Conservation (phyloP, 2,329 filamentous ascomycete genomes). For the Neopestalotiopsis rosae region DNA sequence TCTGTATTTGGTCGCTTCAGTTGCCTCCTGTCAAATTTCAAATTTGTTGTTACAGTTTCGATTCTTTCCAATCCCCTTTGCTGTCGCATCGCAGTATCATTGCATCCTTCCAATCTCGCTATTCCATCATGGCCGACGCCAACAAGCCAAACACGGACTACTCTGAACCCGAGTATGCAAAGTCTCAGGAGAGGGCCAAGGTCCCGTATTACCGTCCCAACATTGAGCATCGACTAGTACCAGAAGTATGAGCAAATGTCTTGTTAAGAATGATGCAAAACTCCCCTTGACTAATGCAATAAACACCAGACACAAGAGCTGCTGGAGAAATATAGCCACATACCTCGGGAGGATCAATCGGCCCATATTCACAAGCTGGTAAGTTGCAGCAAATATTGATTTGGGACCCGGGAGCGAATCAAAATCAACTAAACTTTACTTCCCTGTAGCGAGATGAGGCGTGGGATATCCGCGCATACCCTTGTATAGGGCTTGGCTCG, state of each 20-base stretch:
- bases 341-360: neutral
- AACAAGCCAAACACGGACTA: neutral
- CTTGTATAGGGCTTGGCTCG: slow-evolving; percentile 20
- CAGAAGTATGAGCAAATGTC: neutral
- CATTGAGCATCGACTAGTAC: neutral
- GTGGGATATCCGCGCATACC: slow-evolving; percentile 25
- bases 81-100: too few relatives aligned
- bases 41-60: too few relatives aligned
- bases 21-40: too few relatives aligned
- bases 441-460: slow-evolving; percentile 17
- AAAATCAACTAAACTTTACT: neutral
- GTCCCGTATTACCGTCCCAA: neutral
- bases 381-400: neutral
- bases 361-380: neutral
- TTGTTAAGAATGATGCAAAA: neutral
- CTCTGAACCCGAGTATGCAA: neutral
- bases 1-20: too few relatives aligned
- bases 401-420: neutral
- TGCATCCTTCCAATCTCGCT: too few relatives aligned
- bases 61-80: too few relatives aligned
- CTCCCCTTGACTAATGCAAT: neutral
- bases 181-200: neutral
- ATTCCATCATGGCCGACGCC: neutral
- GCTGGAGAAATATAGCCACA: neutral
- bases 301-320: neutral